Percentiles rank a stretch among this genome's conserved stretches.
phyloP scores from a whole-genome alignment of 371 early-diverging fungal genomes.

The Mucor circinelloides region DNA sequence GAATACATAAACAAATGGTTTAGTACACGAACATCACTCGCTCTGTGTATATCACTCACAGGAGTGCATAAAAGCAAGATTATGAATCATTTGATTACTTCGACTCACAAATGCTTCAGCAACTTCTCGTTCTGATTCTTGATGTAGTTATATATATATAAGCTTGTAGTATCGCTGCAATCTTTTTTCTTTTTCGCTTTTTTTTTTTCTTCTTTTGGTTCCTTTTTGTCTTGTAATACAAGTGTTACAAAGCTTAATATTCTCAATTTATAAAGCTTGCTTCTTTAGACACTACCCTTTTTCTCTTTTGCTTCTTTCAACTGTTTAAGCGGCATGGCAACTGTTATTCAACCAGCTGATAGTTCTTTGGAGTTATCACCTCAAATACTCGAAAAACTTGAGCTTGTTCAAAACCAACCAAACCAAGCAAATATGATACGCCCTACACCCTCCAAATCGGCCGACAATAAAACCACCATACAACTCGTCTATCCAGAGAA shows the following conservation, averaged over 20 bases:
- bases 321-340: neutral
- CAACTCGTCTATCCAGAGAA: conserved; percentile 15
- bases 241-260: conserved; percentile 12
- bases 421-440: neutral
- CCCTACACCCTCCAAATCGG: conserved; percentile 12
- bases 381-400: neutral
- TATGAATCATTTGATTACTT: neutral
- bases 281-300: neutral
- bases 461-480: conserved; percentile 4
- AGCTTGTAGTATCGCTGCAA: neutral
- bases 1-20: neutral
- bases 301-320: conserved; percentile 4
- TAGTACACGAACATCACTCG: neutral
- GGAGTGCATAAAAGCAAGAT: neutral
- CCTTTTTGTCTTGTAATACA: conserved; percentile 7
- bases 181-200: neutral
- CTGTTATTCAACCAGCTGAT: neutral
- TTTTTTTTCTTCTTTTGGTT: neutral
- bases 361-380: neutral
- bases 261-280: neutral
- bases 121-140: neutral
- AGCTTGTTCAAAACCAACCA: neutral
- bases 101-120: neutral
- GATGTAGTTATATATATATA: neutral
- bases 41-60: neutral